phyloP scores from a whole-genome alignment of 2,329 filamentous ascomycete genomes.

The Apiospora saccharicola region DNA sequence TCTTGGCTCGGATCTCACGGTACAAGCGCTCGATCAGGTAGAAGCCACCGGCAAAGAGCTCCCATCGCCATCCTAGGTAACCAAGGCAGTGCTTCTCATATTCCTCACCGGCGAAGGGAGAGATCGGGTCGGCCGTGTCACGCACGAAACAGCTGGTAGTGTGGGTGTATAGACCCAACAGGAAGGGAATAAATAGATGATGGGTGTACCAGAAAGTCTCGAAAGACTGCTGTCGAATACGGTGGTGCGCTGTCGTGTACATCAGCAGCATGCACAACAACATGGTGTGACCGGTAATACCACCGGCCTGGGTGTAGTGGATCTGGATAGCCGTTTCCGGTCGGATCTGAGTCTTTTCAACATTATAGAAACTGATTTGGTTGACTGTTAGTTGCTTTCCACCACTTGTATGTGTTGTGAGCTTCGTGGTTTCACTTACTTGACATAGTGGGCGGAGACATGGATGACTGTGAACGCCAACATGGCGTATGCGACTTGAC shows the following conservation, averaged over 20 bases:
- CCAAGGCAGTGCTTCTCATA: conserved; percentile 96
- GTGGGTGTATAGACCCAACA: conserved; percentile 94
- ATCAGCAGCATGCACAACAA: conserved; percentile 98
- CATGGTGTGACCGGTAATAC: conserved; percentile 97
- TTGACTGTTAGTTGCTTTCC: conserved; percentile 36
- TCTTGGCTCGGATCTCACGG: conserved; percentile 84
- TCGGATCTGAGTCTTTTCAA: conserved; percentile 85
- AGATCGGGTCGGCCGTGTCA: conserved; percentile 74
- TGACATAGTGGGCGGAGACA: conserved; percentile 87
- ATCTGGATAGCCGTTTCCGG: conserved; percentile 85
- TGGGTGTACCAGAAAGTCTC: conserved; percentile 99
- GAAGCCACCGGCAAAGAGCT: conserved; percentile 82
- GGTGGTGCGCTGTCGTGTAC: conserved; percentile 93
- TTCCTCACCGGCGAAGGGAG: conserved; percentile 80
- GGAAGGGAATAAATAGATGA: conserved; percentile 96
- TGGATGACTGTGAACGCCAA: conserved; percentile 84
- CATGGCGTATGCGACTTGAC: conserved; percentile 90
- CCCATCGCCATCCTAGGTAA: conserved; percentile 97
- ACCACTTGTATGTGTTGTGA: conserved; percentile 7
- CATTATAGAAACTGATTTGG: conserved; percentile 82
- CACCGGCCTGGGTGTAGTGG: conserved; percentile 87
- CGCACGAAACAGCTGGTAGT: conserved; percentile 96
- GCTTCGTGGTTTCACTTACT: conserved; percentile 62
- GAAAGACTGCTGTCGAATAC: conserved; percentile 95
- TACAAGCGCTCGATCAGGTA: conserved; percentile 91